A percentile compares a stretch with the other conserved stretches of the same genome.
Conservation (phyloP, 2,329 filamentous ascomycete genomes). For the Cytospora paraplurivora region DNA sequence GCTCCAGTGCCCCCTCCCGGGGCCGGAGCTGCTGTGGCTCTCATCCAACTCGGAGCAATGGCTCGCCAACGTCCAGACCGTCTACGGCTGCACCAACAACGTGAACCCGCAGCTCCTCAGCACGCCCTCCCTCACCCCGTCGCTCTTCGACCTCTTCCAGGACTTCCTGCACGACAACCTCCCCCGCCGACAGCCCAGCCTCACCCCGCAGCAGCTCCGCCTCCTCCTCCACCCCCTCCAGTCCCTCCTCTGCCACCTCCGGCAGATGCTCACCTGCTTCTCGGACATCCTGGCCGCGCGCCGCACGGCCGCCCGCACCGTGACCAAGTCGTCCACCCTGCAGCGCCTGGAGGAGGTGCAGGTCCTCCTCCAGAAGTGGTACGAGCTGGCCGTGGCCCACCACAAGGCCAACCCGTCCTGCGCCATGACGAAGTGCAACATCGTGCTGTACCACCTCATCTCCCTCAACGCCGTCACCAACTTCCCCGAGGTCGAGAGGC, state of each 20-base stretch:
- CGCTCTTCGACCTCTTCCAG: conserved; percentile 66
- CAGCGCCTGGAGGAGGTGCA: conserved; percentile 66
- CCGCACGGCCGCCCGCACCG: conserved; percentile 45
- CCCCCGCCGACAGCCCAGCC: conserved; percentile 45
- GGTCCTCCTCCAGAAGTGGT: conserved; percentile 65
- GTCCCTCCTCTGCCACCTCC: conserved; percentile 63
- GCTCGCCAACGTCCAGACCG: conserved; percentile 59
- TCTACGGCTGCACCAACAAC: conserved; percentile 54
- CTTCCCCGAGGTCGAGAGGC: conserved; percentile 67
- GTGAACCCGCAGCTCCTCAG: conserved; percentile 55
- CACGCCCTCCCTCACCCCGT: conserved; percentile 55
- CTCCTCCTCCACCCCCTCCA: conserved; percentile 70
- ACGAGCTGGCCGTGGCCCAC: conserved; percentile 61
- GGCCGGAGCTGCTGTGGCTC: conserved; percentile 63
- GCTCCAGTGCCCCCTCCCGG: conserved; percentile 64
- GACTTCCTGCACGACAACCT: conserved; percentile 68
- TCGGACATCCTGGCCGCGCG: conserved; percentile 54
- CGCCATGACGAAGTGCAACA: conserved; percentile 62
- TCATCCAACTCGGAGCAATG: conserved; percentile 60
- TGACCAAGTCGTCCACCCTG: conserved; percentile 63
- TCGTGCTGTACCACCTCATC: conserved; percentile 72
- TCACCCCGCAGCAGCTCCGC: conserved; percentile 61
- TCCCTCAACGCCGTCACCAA: conserved; percentile 68
- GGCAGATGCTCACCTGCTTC: conserved; percentile 67
- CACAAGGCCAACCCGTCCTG: conserved; percentile 59